Conservation (phyloP, 2,329 filamentous ascomycete species). For the Fusarium poae region DNA sequence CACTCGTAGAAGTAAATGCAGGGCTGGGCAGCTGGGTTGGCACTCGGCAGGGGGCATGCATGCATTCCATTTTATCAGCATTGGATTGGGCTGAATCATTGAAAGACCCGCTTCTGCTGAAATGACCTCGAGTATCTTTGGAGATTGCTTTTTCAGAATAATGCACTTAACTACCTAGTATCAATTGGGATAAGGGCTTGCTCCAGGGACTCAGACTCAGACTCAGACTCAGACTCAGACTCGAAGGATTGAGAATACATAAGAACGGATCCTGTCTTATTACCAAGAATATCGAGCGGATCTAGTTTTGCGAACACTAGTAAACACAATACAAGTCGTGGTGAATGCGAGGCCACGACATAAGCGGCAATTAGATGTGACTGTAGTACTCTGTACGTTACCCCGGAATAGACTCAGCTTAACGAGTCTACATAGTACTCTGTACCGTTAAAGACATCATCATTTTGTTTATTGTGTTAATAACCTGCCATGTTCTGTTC, state of each 20-base stretch:
- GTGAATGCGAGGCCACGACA: constrained; percentile 10
- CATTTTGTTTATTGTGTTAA: not conserved
- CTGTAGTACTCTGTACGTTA: not conserved
- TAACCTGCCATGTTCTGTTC: not conserved
- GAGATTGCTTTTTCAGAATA: constrained; percentile 40
- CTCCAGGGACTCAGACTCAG: not conserved
- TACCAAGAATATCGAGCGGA: not conserved
- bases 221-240: not conserved
- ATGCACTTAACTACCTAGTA: constrained; percentile 32
- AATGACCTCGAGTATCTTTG: constrained; percentile 42
- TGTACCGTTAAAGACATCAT: constrained; percentile 12
- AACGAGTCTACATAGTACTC: constrained; percentile 15
- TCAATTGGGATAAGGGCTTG: constrained; percentile 18
- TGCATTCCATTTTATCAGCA: constrained; percentile 1
- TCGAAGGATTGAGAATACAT: not conserved
- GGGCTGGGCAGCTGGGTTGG: constrained; percentile 29
- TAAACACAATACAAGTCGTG: constrained; percentile 3
- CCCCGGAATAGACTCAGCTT: constrained; percentile 11
- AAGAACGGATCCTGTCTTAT: not conserved
- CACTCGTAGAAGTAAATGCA: constrained; percentile 35
- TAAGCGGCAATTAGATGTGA: constrained; percentile 1
- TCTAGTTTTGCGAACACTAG: not conserved
- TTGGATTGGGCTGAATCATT: constrained; percentile 17
- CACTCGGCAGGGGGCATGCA: not conserved
- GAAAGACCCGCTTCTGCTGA: constrained; percentile 43